Base-by-base conservation (phyloP, 2,329 filamentous ascomycete species). In the Leptographium radiaticola region DNA sequence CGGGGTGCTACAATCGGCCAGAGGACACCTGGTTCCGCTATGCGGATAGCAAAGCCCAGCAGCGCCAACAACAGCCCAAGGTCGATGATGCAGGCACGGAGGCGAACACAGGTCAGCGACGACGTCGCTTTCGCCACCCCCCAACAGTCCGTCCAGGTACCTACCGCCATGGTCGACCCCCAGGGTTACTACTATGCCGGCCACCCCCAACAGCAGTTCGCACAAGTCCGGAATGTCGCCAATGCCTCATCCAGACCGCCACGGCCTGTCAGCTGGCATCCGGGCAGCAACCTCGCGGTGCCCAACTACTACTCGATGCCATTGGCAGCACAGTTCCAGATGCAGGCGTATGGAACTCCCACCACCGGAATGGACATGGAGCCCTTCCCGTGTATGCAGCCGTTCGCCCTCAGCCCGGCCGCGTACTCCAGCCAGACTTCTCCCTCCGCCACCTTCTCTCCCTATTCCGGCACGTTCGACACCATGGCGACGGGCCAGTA, bases 231-330 rank as follows among this genome's bases (percentile, higher is more conserved):
- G 50, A 53, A 42, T 36, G 51, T 46, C 31, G 34, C 48, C n/a
- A 53, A 34, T 2, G 31, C 44, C 40, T 49, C 47, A 20, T 20
- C 50, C 39, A 13, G 57, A 16, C 67, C 73, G 42, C 68, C 68
- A 52, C 77, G 86, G 44, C 85, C 86, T 7, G 71, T 87, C 47
- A 89, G 85, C 71, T 89, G 86, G 86, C 86, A 89, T 65, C 83
- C 85, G 3, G 34, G 55, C 55, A 77, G 78, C 25, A 78, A 83
- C 11, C 73, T 78, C 55, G 66, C 61, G 10, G 48, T 71, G 20
- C 66, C 65, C 11, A 56, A 52, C 36, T 49, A 55, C 47, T 58
- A 56, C 18, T 16, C 40, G 13, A 16, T 52, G 18, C 10, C 42
- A 6, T 11, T 47, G 44, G 30, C 44, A 4, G 18, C 45, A 10